Conservation (phyloP, 306 rosid species). For the Luffa acutangula region DNA sequence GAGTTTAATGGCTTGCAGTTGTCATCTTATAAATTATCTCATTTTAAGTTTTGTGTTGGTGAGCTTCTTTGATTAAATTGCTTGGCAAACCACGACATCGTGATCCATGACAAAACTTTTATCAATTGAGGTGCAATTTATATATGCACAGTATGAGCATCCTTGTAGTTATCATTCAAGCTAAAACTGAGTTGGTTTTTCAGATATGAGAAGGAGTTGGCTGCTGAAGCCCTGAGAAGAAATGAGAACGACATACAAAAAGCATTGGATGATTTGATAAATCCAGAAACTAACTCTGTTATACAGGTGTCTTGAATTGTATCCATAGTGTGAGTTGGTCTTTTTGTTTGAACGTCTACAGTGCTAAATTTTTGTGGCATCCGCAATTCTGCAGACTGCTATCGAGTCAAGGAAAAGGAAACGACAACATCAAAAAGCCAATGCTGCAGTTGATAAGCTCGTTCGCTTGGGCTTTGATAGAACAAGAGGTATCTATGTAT, state of each 20-base stretch:
- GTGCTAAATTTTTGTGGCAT: constrained; percentile 12
- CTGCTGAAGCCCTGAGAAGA: constrained; percentile 84
- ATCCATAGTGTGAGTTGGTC: neutral
- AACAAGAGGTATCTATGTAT: constrained; percentile 43
- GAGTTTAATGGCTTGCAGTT: neutral
- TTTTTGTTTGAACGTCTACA: neutral
- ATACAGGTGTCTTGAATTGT: constrained; percentile 39
- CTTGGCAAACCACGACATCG: neutral
- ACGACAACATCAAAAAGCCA: constrained; percentile 27
- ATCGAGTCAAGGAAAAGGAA: constrained; percentile 65
- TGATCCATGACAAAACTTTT: neutral
- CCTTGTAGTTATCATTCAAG: neutral
- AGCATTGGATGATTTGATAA: constrained; percentile 81
- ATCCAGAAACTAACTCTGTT: constrained; percentile 63
- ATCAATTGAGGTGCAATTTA: neutral
- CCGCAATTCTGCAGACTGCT: constrained; percentile 45
- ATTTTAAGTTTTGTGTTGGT: neutral
- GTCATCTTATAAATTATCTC: neutral
- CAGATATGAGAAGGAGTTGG: constrained; percentile 73
- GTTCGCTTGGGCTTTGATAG: constrained; percentile 74
- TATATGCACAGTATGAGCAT: neutral
- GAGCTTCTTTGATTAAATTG: neutral
- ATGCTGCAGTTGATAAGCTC: constrained; percentile 41
- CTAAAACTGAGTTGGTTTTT: constrained; percentile 12
- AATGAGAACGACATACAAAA: constrained; percentile 68